Evolutionary conservation across 345 rosid species (phyloP), one percentile per base, ranked within the genome.

Genomic region (Linum trigynum): DNA sequence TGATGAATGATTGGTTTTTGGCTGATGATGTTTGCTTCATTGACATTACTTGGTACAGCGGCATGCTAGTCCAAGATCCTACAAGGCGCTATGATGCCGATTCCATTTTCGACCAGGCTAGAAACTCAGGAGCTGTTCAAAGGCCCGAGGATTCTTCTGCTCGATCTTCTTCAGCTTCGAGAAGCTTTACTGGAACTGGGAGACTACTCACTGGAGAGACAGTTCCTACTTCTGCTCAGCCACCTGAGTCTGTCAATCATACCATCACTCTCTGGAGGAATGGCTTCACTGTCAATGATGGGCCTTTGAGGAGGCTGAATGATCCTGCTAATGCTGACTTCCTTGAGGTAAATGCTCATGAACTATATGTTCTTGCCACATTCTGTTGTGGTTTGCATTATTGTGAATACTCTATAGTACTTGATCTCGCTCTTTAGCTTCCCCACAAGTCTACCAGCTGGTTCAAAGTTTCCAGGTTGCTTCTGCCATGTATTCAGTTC

Each of bases 61-160:
- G 98, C 53, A 90, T 92, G 95, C 80, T 86, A 70, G 91, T 89
- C 42, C 91, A 86, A 76, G 98, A 88, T 79, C 97, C 94, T 74
- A 75, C 77, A 43, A 85, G 77, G 68, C 65, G 65, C 1, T 79
- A 82, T 57, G 84, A 86, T 42, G 91, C 82, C 51, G 91, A 92
- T 70, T 78, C 79, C 2, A 76, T 92, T 57, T 90, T 94, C 40
- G 71, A 75, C 62, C 87, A 86, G 72, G 96, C 95, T 58, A 83
- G 83, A 71, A 72, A 66, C 7, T 76, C 79, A 2, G 75, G 79
- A 41, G 97, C 86, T 53, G 95, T 84, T 48, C 96, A 90, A 9
- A 80, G 86, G 57, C 83, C 86, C 56, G 72, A 67, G 66, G 91
- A 82, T 74, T 40, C 69, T 41, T 48, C 32, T 23, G 32, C 42